Evolutionary conservation across 352 stramenopile species (phyloP).

Genomic region (Blastocystis sp.): DNA sequence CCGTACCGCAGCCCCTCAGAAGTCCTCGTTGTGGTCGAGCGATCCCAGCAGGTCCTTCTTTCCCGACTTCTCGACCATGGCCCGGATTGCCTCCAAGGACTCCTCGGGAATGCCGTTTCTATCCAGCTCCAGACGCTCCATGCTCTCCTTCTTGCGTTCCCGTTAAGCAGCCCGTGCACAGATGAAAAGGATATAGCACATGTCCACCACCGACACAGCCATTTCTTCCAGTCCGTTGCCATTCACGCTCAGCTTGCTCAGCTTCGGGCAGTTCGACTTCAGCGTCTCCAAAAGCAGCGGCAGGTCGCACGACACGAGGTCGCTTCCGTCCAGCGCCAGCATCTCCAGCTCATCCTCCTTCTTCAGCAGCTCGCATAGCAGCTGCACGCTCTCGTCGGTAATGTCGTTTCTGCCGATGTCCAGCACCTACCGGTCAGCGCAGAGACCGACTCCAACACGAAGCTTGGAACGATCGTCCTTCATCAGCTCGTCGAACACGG

Average conservation of each 20-base stretch:
- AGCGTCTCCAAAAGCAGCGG: background rate
- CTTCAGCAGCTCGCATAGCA: background rate
- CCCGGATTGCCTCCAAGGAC: background rate
- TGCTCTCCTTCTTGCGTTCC: constrained; percentile 4
- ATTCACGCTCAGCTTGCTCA: background rate
- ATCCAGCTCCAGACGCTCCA: constrained; percentile 30
- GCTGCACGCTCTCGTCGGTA: background rate
- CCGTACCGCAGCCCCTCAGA: background rate
- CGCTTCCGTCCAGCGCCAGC: constrained; percentile 13
- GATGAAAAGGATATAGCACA: constrained; percentile 44
- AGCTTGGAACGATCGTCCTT: background rate
- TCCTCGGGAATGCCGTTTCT: background rate
- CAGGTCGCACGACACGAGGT: background rate
- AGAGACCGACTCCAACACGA: background rate
- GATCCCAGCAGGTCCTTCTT: background rate
- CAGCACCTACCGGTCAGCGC: background rate
- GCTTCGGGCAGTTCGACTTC: background rate
- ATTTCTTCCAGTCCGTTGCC: background rate
- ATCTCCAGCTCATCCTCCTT: constrained; percentile 1
- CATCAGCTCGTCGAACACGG: background rate
- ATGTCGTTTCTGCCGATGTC: constrained; percentile 20
- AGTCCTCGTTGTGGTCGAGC: background rate
- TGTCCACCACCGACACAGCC: constrained; percentile 4
- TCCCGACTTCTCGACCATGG: background rate
- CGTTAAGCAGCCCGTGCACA: background rate